Evolutionary conservation across 2,329 filamentous ascomycete species (phyloP), one percentile per base, ranked within the genome.

Genomic region (Penicillium concentricum): DNA sequence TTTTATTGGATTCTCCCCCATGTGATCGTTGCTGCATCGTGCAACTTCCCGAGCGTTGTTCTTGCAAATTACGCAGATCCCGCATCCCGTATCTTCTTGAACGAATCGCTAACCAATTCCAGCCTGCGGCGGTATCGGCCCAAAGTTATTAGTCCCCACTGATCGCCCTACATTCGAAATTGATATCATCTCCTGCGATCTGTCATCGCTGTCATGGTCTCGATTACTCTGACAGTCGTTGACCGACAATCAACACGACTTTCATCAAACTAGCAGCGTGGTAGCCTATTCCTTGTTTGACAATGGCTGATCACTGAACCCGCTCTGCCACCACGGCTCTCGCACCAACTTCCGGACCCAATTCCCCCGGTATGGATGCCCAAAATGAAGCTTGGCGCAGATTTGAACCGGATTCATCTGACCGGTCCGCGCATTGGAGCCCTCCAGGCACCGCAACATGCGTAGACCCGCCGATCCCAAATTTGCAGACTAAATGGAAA

Each of bases 81-180:
- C 49, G 8, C 6, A 20, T 24, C 35, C 44, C 26, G 26, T 16
- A 20, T 28, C 35, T 41, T 43, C 37, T 45, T 57, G 46, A 26
- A 41, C 49, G 34, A 51, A 52, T 38, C 54, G 55, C 61, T 67
- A 46, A 67, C 61, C n/a, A 28, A 51, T 61, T 22, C 59, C 61
- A 78, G 76, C 76, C 76, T 63, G 76, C 76, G 60, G 64, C 73
- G 48, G 74, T 76, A 44, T 77, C 76, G 30, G 76, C 76, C 26
- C 76, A 78, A 63, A 78, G 76, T 62, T 78, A 73, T 61, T 78
- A 74, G 62, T 48, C 49, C 20, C 30, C 58, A 41, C 30, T 47
- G 46, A 52, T 50, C 22, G 30, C 30, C 28, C 28, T 56, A 44
- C 38, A 37, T 44, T 44, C 39, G 46, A 56, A 52, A 54, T 32